Conservation (phyloP, 176 grass and related monocot genomes). For the Oryza glumipatula region DNA sequence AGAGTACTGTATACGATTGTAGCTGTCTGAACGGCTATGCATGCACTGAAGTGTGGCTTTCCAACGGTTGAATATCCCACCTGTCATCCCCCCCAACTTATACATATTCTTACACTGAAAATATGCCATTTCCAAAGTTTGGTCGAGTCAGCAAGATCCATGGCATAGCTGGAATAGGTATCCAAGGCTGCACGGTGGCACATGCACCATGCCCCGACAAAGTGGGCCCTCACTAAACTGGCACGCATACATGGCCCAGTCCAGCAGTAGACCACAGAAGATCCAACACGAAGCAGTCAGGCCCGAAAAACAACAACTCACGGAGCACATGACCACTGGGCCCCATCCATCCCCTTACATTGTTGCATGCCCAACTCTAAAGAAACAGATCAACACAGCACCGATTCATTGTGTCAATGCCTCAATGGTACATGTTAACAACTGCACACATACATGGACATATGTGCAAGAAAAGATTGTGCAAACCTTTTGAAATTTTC, state of each 20-base stretch:
- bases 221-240: slow-evolving; percentile 27
- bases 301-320: slow-evolving; percentile 8
- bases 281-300: slow-evolving; percentile 4
- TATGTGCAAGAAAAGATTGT: background rate
- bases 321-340: background rate
- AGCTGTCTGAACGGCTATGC: too few relatives aligned
- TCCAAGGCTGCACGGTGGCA: slow-evolving; percentile 30
- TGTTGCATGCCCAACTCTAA: background rate
- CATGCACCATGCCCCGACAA: slow-evolving; percentile 17
- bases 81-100: background rate
- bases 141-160: slow-evolving; percentile 24
- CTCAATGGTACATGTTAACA: background rate
- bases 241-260: background rate
- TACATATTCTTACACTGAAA: background rate
- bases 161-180: background rate
- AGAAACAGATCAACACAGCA: background rate
- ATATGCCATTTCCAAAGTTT: background rate
- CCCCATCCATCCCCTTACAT: background rate
- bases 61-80: background rate
- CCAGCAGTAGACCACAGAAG: slow-evolving; percentile 4
- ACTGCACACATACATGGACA: background rate
- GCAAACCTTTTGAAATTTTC: background rate
- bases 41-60: background rate
- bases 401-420: background rate
- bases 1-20: too few relatives aligned